phyloP scores from a whole-genome alignment of 371 early-diverging fungal species.

The Rhizopus microsporus region DNA sequence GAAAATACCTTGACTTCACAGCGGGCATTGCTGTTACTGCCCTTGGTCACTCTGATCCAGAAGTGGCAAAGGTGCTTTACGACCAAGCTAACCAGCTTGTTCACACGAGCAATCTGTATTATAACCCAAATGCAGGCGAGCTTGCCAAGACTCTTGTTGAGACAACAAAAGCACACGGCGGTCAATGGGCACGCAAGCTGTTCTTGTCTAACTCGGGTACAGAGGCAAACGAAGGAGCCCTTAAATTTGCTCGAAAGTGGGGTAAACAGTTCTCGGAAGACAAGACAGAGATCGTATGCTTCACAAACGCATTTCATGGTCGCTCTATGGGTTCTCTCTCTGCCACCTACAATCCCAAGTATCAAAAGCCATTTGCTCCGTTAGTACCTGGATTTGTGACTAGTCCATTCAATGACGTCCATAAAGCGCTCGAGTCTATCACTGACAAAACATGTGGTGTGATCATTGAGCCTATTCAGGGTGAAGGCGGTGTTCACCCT shows the following conservation, averaged over 20 bases:
- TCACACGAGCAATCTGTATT: conserved; percentile 84
- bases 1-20: conserved; percentile 80
- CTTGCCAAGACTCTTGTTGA: conserved; percentile 72
- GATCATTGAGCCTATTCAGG: conserved; percentile 95
- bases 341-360: conserved; percentile 88
- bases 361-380: conserved; percentile 90
- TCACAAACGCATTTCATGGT: conserved; percentile 92
- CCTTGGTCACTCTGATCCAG: conserved; percentile 80
- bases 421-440: conserved; percentile 56
- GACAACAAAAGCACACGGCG: conserved; percentile 49
- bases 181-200: conserved; percentile 56
- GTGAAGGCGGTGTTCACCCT: conserved; percentile 89
- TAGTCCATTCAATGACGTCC: conserved; percentile 72
- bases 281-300: conserved; percentile 73
- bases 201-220: conserved; percentile 93
- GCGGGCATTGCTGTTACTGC: conserved; percentile 93
- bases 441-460: conserved; percentile 86
- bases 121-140: conserved; percentile 74
- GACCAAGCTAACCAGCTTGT: conserved; percentile 80
- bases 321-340: conserved; percentile 92
- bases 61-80: conserved; percentile 64
- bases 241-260: conserved; percentile 94
- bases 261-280: conserved; percentile 68
- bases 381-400: conserved; percentile 83
- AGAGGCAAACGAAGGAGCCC: conserved; percentile 87